phyloP scores from a whole-genome alignment of 2,329 filamentous ascomycete genomes.

The Alternaria alternata region DNA sequence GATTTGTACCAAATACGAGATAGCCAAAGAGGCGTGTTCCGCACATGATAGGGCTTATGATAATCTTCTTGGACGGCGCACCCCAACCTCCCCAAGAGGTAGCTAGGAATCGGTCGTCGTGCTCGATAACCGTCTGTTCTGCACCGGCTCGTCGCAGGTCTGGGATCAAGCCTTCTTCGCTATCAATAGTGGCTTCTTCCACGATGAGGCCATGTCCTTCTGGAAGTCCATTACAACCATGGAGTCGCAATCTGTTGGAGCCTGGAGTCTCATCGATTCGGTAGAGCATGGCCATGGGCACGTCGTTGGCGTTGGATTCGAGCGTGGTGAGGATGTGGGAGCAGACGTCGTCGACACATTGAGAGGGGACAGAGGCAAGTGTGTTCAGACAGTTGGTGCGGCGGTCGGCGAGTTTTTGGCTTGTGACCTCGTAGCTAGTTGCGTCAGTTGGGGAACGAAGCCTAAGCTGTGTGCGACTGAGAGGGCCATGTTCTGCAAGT shows the following conservation, averaged over 20 bases:
- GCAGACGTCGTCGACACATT: constrained; percentile 30
- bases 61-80: constrained; percentile 34
- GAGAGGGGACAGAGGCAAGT: constrained; percentile 37
- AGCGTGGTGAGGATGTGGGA: constrained; percentile 42
- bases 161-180: constrained; percentile 37
- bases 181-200: constrained; percentile 30
- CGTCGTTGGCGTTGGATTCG: constrained; percentile 37
- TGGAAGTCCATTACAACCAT: constrained; percentile 41
- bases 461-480: background rate
- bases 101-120: constrained; percentile 41
- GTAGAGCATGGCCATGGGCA: constrained; percentile 45
- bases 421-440: constrained; percentile 43
- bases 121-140: constrained; percentile 32
- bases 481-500: background rate
- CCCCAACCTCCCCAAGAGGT: constrained; percentile 42
- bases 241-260: constrained; percentile 26
- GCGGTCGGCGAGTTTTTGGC: constrained; percentile 41
- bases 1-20: constrained; percentile 48
- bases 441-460: constrained; percentile 1
- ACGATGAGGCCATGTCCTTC: constrained; percentile 38
- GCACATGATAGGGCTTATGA: constrained; percentile 37
- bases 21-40: constrained; percentile 37
- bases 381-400: constrained; percentile 43
- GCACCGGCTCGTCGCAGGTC: constrained; percentile 39
- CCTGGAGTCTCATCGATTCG: constrained; percentile 23